Conservation (phyloP, 257 asterid species). For the Penstemon eatonii region DNA sequence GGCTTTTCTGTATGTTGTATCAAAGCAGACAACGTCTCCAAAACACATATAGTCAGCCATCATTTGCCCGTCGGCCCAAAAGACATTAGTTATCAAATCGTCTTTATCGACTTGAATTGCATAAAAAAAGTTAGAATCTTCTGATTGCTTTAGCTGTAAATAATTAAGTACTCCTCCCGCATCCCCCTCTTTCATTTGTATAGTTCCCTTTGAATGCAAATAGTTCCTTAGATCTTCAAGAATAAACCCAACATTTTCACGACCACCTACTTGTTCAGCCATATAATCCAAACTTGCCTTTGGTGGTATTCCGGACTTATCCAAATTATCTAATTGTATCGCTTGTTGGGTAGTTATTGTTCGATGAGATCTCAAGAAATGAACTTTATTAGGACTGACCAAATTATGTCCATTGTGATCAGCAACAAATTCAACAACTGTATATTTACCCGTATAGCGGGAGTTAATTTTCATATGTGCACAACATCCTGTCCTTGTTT, state of each 20-base stretch:
- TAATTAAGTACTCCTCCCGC: neutral
- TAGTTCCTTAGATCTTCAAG: slow-evolving; percentile 13
- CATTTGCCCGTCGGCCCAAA: neutral
- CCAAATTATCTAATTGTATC: neutral
- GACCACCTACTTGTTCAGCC: slow-evolving; percentile 12
- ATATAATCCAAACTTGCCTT: slow-evolving; percentile 16
- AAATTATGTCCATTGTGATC: neutral
- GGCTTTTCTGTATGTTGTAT: neutral
- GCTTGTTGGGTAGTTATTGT: neutral
- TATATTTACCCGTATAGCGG: too few relatives aligned
- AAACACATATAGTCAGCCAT: neutral
- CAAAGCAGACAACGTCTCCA: neutral
- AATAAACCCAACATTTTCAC: neutral
- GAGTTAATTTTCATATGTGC: too few relatives aligned
- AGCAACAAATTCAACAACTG: neutral
- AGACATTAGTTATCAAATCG: neutral
- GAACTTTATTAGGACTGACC: neutral
- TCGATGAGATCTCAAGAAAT: neutral
- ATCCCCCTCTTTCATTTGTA: neutral
- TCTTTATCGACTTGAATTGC: neutral
- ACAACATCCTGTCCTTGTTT: too few relatives aligned
- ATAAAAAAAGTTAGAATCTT: neutral
- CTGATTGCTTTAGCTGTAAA: neutral
- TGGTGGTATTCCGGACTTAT: slow-evolving; percentile 7
- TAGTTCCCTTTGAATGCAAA: slow-evolving; percentile 1